Evolutionary conservation across 2,329 filamentous ascomycete genomes (phyloP), one percentile per base, ranked within the genome.

Genomic region (Fonsecaea erecta): DNA sequence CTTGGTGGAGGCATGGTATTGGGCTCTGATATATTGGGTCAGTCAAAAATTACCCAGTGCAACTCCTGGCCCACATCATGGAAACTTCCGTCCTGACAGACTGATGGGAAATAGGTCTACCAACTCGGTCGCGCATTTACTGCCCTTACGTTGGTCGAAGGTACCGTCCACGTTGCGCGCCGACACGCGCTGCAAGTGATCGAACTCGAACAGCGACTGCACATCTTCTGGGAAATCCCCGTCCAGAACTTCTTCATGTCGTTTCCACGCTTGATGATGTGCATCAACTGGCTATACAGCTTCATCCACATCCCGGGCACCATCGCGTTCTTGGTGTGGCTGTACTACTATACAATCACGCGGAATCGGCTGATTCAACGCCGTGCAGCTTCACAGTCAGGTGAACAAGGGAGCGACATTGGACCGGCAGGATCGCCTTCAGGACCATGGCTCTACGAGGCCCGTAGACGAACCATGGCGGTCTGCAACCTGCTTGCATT

Each of bases 241-340:
- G 82, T 91, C 52, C 89, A 92, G 76, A 75, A 76, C 35, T 83
- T 79, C 75, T 86, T 87, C 73, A 77, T 87, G 56, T 75, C 77
- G 21, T 82, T 83, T 58, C 83, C 86, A 1, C 73, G 79, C 30
- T 71, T 89, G 48, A 84, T 92, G 80, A 84, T 81, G 70, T 90
- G 85, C 85, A 90, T 88, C 71, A 92, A 92, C 77, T 84, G 88
- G 72, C 83, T 85, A 30, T 92, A 92, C 77, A 91, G 88, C 5
- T 91, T 91, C 77, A 90, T 92, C 72, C 90, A 92, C 75, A 92
- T 92, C 64, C 90, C 89, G 0, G 89, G 88, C 14, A 91, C 89
- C 5, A 91, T 92, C 69, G 82, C 88, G 52, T 92, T 91, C 73
- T 80, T 87, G 26, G 82, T 86, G 40, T 84, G 86, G 73, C 82